Evolutionary conservation across 2,329 filamentous ascomycete genomes (phyloP), one percentile per base, ranked within the genome.

Genomic region (Claviceps citrina): DNA sequence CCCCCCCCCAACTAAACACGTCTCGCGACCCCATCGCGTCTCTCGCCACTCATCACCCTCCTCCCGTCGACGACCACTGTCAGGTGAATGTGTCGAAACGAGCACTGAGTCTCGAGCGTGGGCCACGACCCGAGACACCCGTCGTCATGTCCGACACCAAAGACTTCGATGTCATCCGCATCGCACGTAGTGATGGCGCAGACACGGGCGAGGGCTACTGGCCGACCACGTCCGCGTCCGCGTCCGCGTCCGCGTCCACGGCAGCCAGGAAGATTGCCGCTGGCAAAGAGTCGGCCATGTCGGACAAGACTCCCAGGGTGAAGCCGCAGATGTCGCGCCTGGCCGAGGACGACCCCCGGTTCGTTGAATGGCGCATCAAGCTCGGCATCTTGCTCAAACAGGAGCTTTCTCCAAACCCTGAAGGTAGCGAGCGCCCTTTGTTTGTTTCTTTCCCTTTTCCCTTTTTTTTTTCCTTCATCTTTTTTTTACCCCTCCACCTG

Each of bases 151-250:
- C 58, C 15, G 59, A 62, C 2, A 46, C 54, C 39, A 62, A 59
- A 36, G 61, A 65, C 4, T 64, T 64, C 31, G 59, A 65, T 30
- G 51, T 63, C 18, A 51, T 68, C 18, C 54, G 56, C 38, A 56
- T 69, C 31, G 57, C 56, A 5, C 61, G 66, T 38, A 67, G 62
- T 47, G 66, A 70, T 53, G 66, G 66, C 15, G 55, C 56, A 32
- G 64, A 67, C 38, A 60, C 56, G 7, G 64, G 64, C 2, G 62
- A 62, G 0, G 64, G 62, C 8, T 66, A 66, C 48, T 66, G 64
- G 64, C 61, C 62, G 6, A 43, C 58, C 43, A 51, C 47, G 20
- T 34, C n/a, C n/a, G n/a, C n/a, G n/a, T n/a, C n/a, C n/a, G n/a
- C n/a, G n/a, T n/a, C n/a, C n/a, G n/a, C 62, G 6, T 42, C 58